Conservation (phyloP, 495 filamentous ascomycete genomes). For the Astrothelium subdiscretum region DNA sequence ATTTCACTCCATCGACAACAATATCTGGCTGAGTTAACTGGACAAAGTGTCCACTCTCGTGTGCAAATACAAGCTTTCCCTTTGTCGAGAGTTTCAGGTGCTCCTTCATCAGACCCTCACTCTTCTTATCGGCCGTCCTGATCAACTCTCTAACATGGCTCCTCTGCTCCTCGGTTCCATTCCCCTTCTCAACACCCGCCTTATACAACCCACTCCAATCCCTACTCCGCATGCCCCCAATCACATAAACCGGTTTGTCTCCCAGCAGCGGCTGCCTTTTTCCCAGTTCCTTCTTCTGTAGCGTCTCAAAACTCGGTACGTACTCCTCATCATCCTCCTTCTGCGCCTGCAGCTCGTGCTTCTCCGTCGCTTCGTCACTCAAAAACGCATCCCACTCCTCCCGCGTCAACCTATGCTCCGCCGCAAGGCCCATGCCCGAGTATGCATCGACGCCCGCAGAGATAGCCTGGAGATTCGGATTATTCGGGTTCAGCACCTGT, state of each 20-base stretch:
- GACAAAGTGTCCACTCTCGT: slow-evolving; percentile 28
- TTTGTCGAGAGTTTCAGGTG: slow-evolving; percentile 26
- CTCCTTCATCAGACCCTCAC: slow-evolving; percentile 23
- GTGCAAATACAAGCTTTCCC: slow-evolving; percentile 23
- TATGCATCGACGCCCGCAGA: slow-evolving; percentile 7
- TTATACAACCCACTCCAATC: slow-evolving; percentile 26
- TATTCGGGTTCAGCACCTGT: slow-evolving; percentile 8
- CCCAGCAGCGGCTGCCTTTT: slow-evolving; percentile 14
- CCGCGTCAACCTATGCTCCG: slow-evolving; percentile 15
- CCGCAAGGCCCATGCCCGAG: slow-evolving; percentile 9
- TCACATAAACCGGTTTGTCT: slow-evolving; percentile 18
- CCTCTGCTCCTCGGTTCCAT: slow-evolving; percentile 28
- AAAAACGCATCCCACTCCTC: slow-evolving; percentile 15
- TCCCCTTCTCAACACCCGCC: slow-evolving; percentile 25
- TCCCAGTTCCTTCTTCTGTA: slow-evolving; percentile 11
- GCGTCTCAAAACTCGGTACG: slow-evolving; percentile 12
- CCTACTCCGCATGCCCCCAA: slow-evolving; percentile 21
- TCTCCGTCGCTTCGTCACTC: slow-evolving; percentile 10
- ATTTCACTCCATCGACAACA: slow-evolving; percentile 21
- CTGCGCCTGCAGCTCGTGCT: slow-evolving; percentile 5
- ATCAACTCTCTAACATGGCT: slow-evolving; percentile 24
- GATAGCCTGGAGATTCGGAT: slow-evolving; percentile 9
- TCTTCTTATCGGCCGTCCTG: slow-evolving; percentile 24
- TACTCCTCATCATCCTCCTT: slow-evolving; percentile 15
- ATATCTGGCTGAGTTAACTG: slow-evolving; percentile 22